Evolutionary conservation across 352 stramenopile genomes (phyloP), one percentile per base, ranked within the genome.

Genomic region (Globisporangium ultimum): DNA sequence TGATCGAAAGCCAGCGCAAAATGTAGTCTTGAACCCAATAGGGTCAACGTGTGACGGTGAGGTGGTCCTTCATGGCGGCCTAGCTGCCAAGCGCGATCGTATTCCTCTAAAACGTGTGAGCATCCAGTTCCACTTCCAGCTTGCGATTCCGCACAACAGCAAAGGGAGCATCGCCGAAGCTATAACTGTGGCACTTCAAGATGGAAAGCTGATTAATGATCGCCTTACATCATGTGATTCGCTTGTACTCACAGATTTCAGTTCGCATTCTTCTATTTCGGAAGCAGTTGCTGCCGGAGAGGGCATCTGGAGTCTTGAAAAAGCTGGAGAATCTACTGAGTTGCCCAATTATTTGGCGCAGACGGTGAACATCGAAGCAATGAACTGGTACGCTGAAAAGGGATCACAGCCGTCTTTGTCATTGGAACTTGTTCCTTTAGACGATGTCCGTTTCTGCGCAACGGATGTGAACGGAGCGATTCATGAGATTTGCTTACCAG

Each of bases 401-500:
- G 58, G 66, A 6, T 67, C 65, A 0, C 47, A 69, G 11, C 76
- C 78, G 0, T 60, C 43, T 6, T 36, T 84, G 17, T 66, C 66
- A 15, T 36, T 84, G 4, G 75, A 80, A 21, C 52, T 89, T 12
- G 34, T 74, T 2, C 68, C 78, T 7, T 63, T 87, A 7, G 67
- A 80, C 10, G 77, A 91, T 36, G 57, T 81, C 14, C 70, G 70
- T 13, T 48, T 91, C 9, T 72, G 60, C 52, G 63, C 77, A 13
- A 60, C 62, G 8, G 77, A 84, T 47, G 42, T 55, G 0, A 43
- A 66, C 7, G 68, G 71, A 1, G 67, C 51, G 12, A 32, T 51
- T 2, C 69, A 76, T 46, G 75, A 91, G 0, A 24, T 91, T 3
- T 74, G 70, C 36, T 61, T 91, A 2, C 65, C 71, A 7, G 76